These are phyloP conservation scores for Salix purpurea DNA, from an alignment of 345 rosid species.

Conservation along the genomic window DNA sequence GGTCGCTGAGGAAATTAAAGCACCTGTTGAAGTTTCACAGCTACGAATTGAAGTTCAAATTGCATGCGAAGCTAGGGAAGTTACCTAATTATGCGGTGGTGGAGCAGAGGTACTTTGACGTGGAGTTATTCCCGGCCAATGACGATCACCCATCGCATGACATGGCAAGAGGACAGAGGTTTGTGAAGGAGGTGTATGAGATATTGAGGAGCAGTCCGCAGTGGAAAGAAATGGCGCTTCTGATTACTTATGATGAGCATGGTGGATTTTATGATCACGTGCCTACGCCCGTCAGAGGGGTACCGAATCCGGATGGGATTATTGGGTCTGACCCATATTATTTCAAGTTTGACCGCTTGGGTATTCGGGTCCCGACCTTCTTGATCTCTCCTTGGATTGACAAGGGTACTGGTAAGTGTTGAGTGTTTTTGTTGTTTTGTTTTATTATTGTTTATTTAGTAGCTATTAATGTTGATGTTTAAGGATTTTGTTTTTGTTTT, in stretches of 20 bases:
- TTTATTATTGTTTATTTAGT: background rate
- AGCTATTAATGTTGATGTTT: background rate
- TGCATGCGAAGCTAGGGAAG: conserved; percentile 64
- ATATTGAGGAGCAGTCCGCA: conserved; percentile 84
- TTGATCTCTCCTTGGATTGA: conserved; percentile 92
- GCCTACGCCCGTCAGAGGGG: conserved; percentile 72
- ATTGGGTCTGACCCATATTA: conserved; percentile 86
- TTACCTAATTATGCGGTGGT: conserved; percentile 82
- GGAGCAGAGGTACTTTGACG: conserved; percentile 84
- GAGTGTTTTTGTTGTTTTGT: background rate
- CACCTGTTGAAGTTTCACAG: conserved; percentile 63
- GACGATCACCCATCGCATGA: conserved; percentile 99
- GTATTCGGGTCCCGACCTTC: conserved; percentile 86
- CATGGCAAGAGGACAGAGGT: conserved; percentile 75
- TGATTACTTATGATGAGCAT: conserved; percentile 92
- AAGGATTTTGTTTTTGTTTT: background rate
- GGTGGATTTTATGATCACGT: conserved; percentile 99
- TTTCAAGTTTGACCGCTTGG: conserved; percentile 82
- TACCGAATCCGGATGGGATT: conserved; percentile 92
- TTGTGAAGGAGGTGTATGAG: conserved; percentile 95
- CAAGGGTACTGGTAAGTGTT: conserved; percentile 72
- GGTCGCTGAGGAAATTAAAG: conserved; percentile 65
- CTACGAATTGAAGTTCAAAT: conserved; percentile 55
- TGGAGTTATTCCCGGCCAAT: conserved; percentile 63
- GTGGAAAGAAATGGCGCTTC: conserved; percentile 90